phyloP scores from a whole-genome alignment of 805 yeast species.

The Candida germanica region DNA sequence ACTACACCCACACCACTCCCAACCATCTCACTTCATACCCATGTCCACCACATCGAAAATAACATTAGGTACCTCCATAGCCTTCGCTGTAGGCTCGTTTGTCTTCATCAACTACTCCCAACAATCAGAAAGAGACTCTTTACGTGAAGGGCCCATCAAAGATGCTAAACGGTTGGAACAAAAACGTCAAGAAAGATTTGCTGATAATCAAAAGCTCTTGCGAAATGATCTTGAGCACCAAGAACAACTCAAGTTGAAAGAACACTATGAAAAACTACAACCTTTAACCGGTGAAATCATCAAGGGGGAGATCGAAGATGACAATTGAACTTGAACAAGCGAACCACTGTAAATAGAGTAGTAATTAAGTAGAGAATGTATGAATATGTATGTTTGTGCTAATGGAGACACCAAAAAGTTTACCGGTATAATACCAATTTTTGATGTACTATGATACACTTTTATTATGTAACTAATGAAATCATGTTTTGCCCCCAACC shows the following conservation, averaged over 20 bases:
- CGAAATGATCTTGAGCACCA: conserved; percentile 65
- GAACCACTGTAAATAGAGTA: background rate
- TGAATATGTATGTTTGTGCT: conserved; percentile 35
- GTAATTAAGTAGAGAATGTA: conserved; percentile 4
- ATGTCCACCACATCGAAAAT: conserved; percentile 83
- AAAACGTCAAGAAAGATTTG: conserved; percentile 24
- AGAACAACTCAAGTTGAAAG: conserved; percentile 57
- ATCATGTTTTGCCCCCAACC: conserved; percentile 31
- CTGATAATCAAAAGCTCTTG: conserved; percentile 38
- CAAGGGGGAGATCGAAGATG: conserved; percentile 21
- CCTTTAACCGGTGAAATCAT: conserved; percentile 48
- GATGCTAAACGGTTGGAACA: conserved; percentile 66
- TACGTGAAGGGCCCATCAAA: conserved; percentile 81
- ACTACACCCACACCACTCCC: background rate
- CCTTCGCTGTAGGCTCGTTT: conserved; percentile 57
- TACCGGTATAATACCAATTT: no score
- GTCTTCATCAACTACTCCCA: conserved; percentile 71
- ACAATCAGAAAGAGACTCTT: conserved; percentile 62
- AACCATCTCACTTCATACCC: background rate
- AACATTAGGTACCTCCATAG: conserved; percentile 60
- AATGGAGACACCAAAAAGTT: conserved; percentile 50
- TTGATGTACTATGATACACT: conserved; percentile 51
- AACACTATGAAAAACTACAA: conserved; percentile 56
- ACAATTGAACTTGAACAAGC: background rate
- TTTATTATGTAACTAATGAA: conserved; percentile 7